These are phyloP conservation scores for Epicoccum sorghinum DNA, from an alignment of 2,329 filamentous ascomycete species.

Conservation along the genomic window DNA sequence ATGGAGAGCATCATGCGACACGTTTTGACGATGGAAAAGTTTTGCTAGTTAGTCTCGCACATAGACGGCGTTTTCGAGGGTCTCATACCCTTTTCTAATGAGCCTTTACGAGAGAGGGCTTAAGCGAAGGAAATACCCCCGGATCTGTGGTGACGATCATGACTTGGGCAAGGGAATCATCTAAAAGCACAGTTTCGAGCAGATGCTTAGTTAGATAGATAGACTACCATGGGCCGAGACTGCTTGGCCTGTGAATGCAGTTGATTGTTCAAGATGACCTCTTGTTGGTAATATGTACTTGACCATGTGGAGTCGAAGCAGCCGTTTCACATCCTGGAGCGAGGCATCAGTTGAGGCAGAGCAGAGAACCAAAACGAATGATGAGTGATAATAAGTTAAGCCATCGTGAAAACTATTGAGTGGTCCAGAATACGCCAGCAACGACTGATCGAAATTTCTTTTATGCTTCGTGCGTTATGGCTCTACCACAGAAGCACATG, in stretches of 20 bases:
- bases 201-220: slow-evolving; percentile 45
- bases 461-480: too few species aligned
- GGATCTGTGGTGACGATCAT: slow-evolving; percentile 36
- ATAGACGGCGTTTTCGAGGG: slow-evolving; percentile 50
- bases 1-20: slow-evolving; percentile 33
- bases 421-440: too few species aligned
- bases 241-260: slow-evolving; percentile 34
- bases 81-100: slow-evolving; percentile 35
- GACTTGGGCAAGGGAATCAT: slow-evolving; percentile 47
- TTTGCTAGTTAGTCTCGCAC: slow-evolving; percentile 42
- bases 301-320: too few species aligned
- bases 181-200: slow-evolving; percentile 45
- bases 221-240: slow-evolving; percentile 37
- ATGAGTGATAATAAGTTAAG: too few species aligned
- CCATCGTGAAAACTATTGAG: too few species aligned
- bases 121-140: slow-evolving; percentile 46
- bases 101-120: slow-evolving; percentile 32
- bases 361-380: too few species aligned
- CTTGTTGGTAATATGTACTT: neutral
- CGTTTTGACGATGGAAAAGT: slow-evolving; percentile 41
- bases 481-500: too few species aligned
- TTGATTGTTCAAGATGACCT: slow-evolving; percentile 21
- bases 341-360: too few species aligned
- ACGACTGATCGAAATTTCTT: too few species aligned
- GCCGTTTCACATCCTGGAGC: too few species aligned